Conservation (phyloP, 108 stramenopile species). For the Aurantiochytrium sp. region DNA sequence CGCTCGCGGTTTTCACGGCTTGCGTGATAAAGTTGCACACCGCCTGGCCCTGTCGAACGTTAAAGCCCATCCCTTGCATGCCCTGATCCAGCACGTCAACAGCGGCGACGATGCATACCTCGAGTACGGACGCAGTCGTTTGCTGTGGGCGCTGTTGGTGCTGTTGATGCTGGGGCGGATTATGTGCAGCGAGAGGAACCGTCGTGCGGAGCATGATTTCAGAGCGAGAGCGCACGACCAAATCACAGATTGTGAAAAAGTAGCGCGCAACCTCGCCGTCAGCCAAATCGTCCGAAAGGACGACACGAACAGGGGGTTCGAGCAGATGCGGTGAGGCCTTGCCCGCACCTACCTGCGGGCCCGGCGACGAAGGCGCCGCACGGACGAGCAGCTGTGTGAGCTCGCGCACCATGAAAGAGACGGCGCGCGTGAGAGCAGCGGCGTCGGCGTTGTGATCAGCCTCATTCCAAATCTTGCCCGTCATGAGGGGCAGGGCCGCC, state of each 20-base stretch:
- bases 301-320: neutral
- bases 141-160: neutral
- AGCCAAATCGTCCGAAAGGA: neutral
- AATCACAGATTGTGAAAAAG: neutral
- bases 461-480: neutral
- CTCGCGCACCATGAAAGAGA: neutral
- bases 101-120: neutral
- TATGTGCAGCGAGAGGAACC: neutral
- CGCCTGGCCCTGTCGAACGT: neutral
- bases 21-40: neutral
- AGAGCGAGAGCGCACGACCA: neutral
- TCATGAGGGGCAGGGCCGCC: neutral
- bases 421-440: neutral
- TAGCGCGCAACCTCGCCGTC: neutral
- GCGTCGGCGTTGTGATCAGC: neutral
- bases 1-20: neutral
- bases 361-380: neutral
- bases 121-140: neutral
- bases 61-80: neutral
- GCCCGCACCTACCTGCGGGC: no score
- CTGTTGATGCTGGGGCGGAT: no score
- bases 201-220: neutral
- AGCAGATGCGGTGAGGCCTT: neutral
- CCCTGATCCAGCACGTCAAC: neutral
- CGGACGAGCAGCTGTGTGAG: neutral